Conservation (phyloP, 2,329 filamentous ascomycete genomes). For the Penicillium expansum region DNA sequence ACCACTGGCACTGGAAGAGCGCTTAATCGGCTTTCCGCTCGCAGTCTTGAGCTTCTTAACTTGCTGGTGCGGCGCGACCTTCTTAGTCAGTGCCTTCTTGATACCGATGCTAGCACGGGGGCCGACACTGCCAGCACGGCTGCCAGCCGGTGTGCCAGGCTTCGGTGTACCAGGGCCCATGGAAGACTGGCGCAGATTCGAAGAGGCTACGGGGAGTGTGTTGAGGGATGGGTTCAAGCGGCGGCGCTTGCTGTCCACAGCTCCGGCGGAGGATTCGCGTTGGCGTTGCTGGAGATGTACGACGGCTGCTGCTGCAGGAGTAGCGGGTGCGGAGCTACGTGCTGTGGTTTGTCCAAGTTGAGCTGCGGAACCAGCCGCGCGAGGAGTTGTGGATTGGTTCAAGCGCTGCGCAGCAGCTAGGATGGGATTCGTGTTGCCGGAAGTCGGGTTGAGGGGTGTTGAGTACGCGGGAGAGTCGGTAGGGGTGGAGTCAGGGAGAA, state of each 20-base stretch:
- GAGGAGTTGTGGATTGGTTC: constrained; percentile 36
- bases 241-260: constrained; percentile 58
- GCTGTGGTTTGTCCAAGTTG: constrained; percentile 38
- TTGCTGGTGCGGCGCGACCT: constrained; percentile 55
- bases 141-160: constrained; percentile 51
- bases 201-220: constrained; percentile 54
- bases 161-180: constrained; percentile 64
- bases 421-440: constrained; percentile 54
- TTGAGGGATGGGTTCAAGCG: constrained; percentile 54
- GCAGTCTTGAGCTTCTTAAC: constrained; percentile 41
- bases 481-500: constrained; percentile 47
- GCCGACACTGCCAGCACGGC: constrained; percentile 59
- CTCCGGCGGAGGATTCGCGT: constrained; percentile 55
- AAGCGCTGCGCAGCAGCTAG: constrained; percentile 53
- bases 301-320: constrained; percentile 39
- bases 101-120: constrained; percentile 44
- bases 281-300: constrained; percentile 47
- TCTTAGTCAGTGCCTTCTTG: constrained; percentile 52
- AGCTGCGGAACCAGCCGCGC: constrained; percentile 36
- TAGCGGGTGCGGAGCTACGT: constrained; percentile 47
- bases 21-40: constrained; percentile 41
- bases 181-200: constrained; percentile 59
- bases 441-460: constrained; percentile 54
- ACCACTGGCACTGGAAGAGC: constrained; percentile 42
- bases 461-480: constrained; percentile 44